These are phyloP conservation scores for Dioscorea dumetorum DNA, from an alignment of 106 monocot genomes.

Conservation along the genomic window DNA sequence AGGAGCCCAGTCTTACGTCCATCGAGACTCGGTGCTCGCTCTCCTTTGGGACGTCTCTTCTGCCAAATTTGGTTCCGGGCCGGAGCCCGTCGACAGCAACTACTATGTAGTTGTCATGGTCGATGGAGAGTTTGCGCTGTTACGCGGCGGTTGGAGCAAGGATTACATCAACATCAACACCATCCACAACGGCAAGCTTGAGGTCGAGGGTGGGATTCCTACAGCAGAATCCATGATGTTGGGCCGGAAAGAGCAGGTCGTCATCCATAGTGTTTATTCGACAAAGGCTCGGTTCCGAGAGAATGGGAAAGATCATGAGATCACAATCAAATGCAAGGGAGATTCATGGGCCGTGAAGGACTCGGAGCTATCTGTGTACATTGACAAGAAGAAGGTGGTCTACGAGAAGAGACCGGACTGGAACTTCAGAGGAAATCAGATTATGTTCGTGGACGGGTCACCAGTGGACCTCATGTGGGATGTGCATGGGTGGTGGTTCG, in stretches of 20 bases:
- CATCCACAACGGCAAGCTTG: constrained; percentile 1
- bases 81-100: constrained; percentile 30
- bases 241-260: constrained; percentile 30
- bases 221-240: constrained; percentile 16
- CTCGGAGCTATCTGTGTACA: constrained; percentile 48
- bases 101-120: constrained; percentile 38
- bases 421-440: constrained; percentile 81
- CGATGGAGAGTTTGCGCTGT: constrained; percentile 28
- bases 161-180: constrained; percentile 8
- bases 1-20: constrained; percentile 21
- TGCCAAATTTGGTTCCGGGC: constrained; percentile 41
- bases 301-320: constrained; percentile 46
- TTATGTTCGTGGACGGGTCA: constrained; percentile 54
- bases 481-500: constrained; percentile 55
- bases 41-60: constrained; percentile 54
- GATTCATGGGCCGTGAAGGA: constrained; percentile 15
- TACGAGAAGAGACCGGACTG: constrained; percentile 41
- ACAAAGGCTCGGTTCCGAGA: constrained; percentile 32
- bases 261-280: constrained; percentile 6
- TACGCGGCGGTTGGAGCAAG: constrained; percentile 22
- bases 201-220: constrained; percentile 6
- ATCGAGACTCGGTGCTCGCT: constrained; percentile 9
- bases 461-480: constrained; percentile 93
- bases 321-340: constrained; percentile 31
- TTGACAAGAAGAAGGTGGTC: constrained; percentile 72